Percentiles rank a stretch among this genome's conserved stretches.
Evolutionary conservation across 1,139 yeast species (phyloP).

Genomic region (Schwanniomyces etchellsii): DNA sequence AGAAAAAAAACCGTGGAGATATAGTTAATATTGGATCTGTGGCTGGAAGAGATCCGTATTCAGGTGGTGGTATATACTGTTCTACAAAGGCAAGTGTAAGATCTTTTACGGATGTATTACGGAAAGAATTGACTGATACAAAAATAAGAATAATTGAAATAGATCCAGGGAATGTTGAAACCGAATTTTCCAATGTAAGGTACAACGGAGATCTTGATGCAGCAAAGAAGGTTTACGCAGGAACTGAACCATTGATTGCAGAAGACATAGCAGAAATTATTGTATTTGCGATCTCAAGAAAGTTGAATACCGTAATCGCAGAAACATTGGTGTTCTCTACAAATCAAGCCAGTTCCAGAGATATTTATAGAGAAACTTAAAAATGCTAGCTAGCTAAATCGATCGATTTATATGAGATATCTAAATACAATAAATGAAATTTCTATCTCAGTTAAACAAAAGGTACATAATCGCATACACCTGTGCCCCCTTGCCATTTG

Average conservation of each 20-base stretch:
- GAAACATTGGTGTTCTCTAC: constrained; percentile 46
- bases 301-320: constrained; percentile 44
- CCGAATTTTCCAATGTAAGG: constrained; percentile 45
- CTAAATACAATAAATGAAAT: too few species aligned
- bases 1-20: constrained; percentile 44
- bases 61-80: constrained; percentile 48
- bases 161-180: constrained; percentile 49
- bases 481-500: constrained; percentile 3
- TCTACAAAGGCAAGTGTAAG: constrained; percentile 46
- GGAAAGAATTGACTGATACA: too few species aligned
- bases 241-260: constrained; percentile 41
- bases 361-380: constrained; percentile 31
- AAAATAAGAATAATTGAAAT: constrained; percentile 44
- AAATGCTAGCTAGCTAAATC: too few species aligned
- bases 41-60: constrained; percentile 48
- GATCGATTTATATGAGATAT: too few species aligned
- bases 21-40: constrained; percentile 46
- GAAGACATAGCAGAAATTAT: constrained; percentile 47
- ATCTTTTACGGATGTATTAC: constrained; percentile 38
- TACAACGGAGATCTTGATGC: constrained; percentile 35
- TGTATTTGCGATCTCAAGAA: constrained; percentile 45
- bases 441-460: too few species aligned
- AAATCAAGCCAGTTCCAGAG: constrained; percentile 58
- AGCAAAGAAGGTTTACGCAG: constrained; percentile 42
- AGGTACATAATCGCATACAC: constrained; percentile 3